Base-by-base conservation (phyloP, 2,329 filamentous ascomycete species). In the Penicillium sp. region DNA sequence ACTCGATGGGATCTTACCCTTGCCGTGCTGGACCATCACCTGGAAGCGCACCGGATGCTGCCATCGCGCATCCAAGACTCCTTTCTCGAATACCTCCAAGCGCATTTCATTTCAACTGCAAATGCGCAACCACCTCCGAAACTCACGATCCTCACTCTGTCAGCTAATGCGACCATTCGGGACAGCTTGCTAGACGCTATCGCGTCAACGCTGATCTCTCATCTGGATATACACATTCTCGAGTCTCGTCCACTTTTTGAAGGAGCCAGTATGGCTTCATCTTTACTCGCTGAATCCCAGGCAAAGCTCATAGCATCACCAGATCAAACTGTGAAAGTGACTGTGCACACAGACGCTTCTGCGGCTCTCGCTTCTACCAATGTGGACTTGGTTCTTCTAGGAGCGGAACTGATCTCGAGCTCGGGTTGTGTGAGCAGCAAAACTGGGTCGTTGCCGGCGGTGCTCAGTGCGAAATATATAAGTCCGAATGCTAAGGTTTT, bases 211-310 rank as follows among this genome's bases (percentile, higher is more conserved):
- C 69, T 65, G 1, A 67, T 79, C 8, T 29, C 64, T 59, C 59
- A 44, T 0, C 66, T 89, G 9, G 80, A 87, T 49, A 70, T 90
- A 19, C 81, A 80, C 4, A 76, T 90, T 29, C 77, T 90, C 3
- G 87, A 90, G 68, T 90, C 87, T 2, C 78, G 87, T 0, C 88
- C 88, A 0, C 76, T 86, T 0, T 89, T 81, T 61, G 87, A 90
- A 71, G 88, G 87, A 8, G 83, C 83, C 4, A 80, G 77, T 9
- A 78, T 87, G 51, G 84, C 83, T 57, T 84, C 61, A 67, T 73
- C 55, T 48, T 63, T 60, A 37, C 57, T 57, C 55, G 71, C 62
- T 8, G 58, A 64, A 9, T 69, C 63, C 24, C 62, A 60, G 46
- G 55, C 58, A 27, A 67, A 58, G 48, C 67, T 59, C 55, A 58